A percentile compares a stretch with the other conserved stretches of the same genome.
phyloP scores from a whole-genome alignment of 2,329 filamentous ascomycete species.

The Dactylellina leptospora region DNA sequence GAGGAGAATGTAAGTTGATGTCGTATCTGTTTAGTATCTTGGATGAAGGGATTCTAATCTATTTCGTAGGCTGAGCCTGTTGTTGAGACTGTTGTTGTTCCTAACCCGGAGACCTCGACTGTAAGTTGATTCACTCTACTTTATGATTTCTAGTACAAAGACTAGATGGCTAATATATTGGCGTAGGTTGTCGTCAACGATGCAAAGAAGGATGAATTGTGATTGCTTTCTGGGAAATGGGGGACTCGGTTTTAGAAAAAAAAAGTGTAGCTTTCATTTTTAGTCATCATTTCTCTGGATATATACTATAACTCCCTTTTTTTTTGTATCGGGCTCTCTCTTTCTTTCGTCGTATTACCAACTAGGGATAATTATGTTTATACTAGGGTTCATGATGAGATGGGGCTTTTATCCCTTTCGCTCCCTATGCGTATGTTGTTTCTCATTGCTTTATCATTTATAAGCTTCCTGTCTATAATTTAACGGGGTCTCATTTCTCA shows the following conservation, averaged over 20 bases:
- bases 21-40: background rate
- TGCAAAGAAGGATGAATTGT: constrained; percentile 24
- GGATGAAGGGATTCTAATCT: background rate
- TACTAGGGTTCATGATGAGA: constrained; percentile 28
- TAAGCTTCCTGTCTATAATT: constrained; percentile 36
- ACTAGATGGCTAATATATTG: constrained; percentile 6
- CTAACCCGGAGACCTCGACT: constrained; percentile 10
- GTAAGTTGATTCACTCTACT: constrained; percentile 15
- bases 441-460: background rate
- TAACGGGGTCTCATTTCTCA: constrained; percentile 12
- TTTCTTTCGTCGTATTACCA: constrained; percentile 15
- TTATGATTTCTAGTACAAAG: background rate
- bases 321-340: constrained; percentile 2
- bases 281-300: constrained; percentile 14
- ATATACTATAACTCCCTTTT: constrained; percentile 19
- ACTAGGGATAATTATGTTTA: constrained; percentile 24
- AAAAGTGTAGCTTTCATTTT: constrained; percentile 18
- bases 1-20: constrained; percentile 23
- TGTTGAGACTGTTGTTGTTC: constrained; percentile 27
- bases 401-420: constrained; percentile 1
- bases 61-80: background rate
- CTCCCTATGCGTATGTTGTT: background rate
- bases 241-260: background rate
- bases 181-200: constrained; percentile 14
- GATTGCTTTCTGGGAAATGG: background rate